A percentile compares a stretch with the other conserved stretches of the same genome.
Evolutionary conservation across 2,329 filamentous ascomycete species (phyloP).

Genomic region (Cryphonectria radicalis): DNA sequence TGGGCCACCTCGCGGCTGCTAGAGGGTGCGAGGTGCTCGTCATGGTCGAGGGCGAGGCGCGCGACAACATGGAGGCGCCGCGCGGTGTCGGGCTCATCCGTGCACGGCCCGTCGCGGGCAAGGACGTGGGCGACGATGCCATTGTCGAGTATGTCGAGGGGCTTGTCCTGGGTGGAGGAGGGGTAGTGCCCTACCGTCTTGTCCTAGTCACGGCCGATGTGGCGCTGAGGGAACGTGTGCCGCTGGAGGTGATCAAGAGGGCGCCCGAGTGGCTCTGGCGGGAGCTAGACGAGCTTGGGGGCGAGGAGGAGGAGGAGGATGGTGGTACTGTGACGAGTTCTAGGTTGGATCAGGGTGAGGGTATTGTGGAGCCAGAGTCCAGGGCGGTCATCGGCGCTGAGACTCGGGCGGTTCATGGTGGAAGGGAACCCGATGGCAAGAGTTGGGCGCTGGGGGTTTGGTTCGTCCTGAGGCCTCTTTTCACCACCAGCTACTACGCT

Average conservation of each 20-base stretch:
- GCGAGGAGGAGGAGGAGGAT: not conserved
- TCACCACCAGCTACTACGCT: not conserved
- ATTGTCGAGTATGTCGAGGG: constrained; percentile 1
- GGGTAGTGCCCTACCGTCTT: not conserved
- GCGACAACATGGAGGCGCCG: constrained; percentile 1
- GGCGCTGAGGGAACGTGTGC: not conserved
- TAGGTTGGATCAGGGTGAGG: too few relatives aligned
- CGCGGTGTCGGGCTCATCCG: constrained; percentile 6
- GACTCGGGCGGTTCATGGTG: not conserved
- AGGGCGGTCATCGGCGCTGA: not conserved
- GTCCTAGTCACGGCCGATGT: constrained; percentile 4
- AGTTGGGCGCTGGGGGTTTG: not conserved
- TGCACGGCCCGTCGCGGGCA: not conserved
- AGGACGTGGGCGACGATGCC: constrained; percentile 9
- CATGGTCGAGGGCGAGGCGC: constrained; percentile 9
- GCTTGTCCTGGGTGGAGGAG: not conserved
- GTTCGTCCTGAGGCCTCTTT: not conserved
- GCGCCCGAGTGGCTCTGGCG: not conserved
- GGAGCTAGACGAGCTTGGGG: not conserved
- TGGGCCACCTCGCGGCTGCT: not conserved
- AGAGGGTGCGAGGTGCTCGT: constrained; percentile 4
- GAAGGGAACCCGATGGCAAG: not conserved
- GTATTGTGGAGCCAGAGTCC: not conserved
- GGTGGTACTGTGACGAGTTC: not conserved
- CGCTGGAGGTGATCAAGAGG: not conserved